These are phyloP conservation scores for Acacia confusa DNA, from an alignment of 306 rosid species.

Conservation along the genomic window DNA sequence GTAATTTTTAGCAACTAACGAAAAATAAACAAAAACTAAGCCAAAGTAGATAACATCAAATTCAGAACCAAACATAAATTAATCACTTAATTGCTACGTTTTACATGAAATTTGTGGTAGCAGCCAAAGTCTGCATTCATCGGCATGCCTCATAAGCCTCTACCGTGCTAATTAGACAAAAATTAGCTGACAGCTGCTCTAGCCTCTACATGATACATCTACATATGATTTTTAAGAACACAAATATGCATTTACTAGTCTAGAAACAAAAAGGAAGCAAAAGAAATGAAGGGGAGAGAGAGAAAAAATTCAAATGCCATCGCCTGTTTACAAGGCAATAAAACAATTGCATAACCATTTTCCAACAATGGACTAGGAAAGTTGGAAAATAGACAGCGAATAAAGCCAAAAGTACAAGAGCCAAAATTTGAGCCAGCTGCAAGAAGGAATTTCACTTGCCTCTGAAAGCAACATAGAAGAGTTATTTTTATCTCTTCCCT, in stretches of 20 bases:
- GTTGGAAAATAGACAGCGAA: background rate
- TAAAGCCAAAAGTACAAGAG: background rate
- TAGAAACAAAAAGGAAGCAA: constrained; percentile 17
- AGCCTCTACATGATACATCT: background rate
- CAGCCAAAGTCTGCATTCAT: constrained; percentile 12
- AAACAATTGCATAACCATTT: constrained; percentile 8
- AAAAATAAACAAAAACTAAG: background rate
- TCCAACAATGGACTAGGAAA: background rate
- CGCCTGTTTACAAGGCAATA: background rate
- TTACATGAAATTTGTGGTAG: background rate
- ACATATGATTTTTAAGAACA: background rate
- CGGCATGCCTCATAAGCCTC: background rate
- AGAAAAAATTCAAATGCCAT: background rate
- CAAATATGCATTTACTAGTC: background rate
- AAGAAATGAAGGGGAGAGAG: background rate
- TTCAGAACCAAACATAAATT: constrained; percentile 15
- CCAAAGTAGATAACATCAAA: constrained; percentile 10
- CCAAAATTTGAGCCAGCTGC: constrained; percentile 1
- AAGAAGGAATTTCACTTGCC: constrained; percentile 52
- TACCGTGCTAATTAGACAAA: background rate
- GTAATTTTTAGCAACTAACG: background rate
- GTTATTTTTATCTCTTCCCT: constrained; percentile 37
- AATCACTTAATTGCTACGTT: background rate
- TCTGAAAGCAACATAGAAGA: constrained; percentile 50
- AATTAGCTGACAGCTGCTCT: background rate